Base-by-base conservation (phyloP, 2,329 filamentous ascomycete species). In the Cryphonectria parasitica region DNA sequence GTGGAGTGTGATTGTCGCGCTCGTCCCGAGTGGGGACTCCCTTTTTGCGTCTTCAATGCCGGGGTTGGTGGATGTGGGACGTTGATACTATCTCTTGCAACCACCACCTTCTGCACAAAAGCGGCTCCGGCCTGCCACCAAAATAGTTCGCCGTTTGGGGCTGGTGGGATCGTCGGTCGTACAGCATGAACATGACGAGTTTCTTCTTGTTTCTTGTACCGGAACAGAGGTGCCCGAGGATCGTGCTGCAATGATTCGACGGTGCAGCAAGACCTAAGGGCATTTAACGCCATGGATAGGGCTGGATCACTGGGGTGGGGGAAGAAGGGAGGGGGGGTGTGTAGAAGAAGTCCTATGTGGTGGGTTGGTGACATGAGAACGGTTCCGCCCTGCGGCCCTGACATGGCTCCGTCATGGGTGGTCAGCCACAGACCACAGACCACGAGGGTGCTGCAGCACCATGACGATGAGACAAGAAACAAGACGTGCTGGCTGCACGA, bases 161-260 rank as follows among this genome's bases (percentile, higher is more conserved):
- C 34, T 36, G 34, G 34, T 36, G 31, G 31, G 65, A 64, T 68
- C 69, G 36, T 52, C 60, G 28, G 65, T 70, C 65, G 56, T 66
- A 68, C 69, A 64, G 65, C 69, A 68, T 64, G 52, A 61, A 31
- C 58, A 5, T 39, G 31, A 39, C 13, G 34, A 34, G 19, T n/a
- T 22, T 10, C 10, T 39, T 39, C 54, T 11, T 34, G 34, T 39
- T 39, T 11, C 54, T 11, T 34, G 34, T 39, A 25, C 19, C 58
- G 58, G 34, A 39, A 61, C 19, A 39, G 58, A 61, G 31, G 58
- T 22, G 19, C 11, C 58, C 34, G 31, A n/a, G 34, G 34, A 61
- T 36, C 58, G 58, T n/a, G 58, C n/a, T 19, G 17, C 58, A 19
- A 15, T 39, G 58, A 61, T 61, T 61, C 19, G 58, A 17, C 19